A percentile compares a stretch with the other conserved stretches of the same genome.
These are phyloP conservation scores for Penicillium sp. DNA, from an alignment of 2,329 filamentous ascomycete genomes.

Conservation along the genomic window DNA sequence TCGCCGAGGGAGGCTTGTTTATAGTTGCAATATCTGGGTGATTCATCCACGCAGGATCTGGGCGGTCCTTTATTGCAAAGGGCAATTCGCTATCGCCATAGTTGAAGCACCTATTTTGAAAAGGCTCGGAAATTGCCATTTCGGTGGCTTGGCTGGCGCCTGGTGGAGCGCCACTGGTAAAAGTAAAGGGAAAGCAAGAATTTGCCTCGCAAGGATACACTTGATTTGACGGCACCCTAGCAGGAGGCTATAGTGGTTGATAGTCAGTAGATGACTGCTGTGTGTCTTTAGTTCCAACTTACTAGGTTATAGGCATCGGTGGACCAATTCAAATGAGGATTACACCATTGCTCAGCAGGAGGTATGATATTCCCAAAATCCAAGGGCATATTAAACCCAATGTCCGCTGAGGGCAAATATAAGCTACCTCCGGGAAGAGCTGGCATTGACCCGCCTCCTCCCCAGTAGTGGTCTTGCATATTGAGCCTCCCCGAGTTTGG, in stretches of 20 bases:
- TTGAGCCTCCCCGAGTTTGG: neutral
- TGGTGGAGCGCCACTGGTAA: neutral
- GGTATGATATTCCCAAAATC: neutral
- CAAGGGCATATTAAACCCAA: neutral
- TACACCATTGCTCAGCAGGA: neutral
- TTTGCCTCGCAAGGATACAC: neutral
- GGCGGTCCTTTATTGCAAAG: neutral
- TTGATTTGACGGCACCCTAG: neutral
- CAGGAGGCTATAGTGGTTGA: neutral
- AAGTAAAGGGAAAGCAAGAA: neutral
- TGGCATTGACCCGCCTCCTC: neutral
- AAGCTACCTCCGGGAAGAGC: neutral
- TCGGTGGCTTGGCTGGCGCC: neutral
- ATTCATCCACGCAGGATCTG: neutral
- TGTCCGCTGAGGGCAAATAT: neutral
- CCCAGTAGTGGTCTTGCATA: conserved; percentile 3
- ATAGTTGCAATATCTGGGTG: neutral
- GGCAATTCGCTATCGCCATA: neutral
- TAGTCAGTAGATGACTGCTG: neutral
- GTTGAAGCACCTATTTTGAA: neutral
- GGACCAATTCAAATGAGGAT: neutral
- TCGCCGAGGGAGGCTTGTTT: neutral
- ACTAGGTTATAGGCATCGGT: neutral
- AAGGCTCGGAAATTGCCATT: neutral
- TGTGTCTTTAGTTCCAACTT: neutral